phyloP scores from a whole-genome alignment of 2,329 filamentous ascomycete species.

The Dothideomycetes sp. region DNA sequence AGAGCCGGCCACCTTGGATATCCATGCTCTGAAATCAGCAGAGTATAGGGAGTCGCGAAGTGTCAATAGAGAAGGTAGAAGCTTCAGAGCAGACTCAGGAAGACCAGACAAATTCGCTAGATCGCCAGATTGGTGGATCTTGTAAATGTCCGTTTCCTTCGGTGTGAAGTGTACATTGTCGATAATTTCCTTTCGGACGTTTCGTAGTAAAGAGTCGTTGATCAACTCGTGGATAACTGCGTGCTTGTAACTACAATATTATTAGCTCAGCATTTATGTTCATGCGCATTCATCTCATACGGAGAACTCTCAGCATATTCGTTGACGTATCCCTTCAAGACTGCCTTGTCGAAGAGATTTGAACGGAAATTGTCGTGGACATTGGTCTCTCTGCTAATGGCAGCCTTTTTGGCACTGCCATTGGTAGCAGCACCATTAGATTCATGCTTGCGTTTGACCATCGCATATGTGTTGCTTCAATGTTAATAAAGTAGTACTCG shows the following conservation, averaged over 20 bases:
- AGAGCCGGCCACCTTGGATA: constrained; percentile 74
- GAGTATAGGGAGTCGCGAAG: constrained; percentile 96
- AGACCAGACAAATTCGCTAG: constrained; percentile 93
- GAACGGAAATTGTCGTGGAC: constrained; percentile 51
- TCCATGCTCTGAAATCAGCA: constrained; percentile 74
- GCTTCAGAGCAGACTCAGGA: constrained; percentile 71
- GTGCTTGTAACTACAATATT: constrained; percentile 74
- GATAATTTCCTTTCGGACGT: constrained; percentile 76
- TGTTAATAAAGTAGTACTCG: not conserved
- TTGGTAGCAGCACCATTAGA: constrained; percentile 15
- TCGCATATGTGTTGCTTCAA: not conserved
- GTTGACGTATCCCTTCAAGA: constrained; percentile 47
- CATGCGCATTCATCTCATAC: too few relatives aligned
- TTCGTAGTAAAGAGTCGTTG: constrained; percentile 68
- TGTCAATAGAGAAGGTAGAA: constrained; percentile 77
- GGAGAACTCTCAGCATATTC: constrained; percentile 55
- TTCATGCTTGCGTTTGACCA: constrained; percentile 31
- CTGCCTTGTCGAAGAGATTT: constrained; percentile 51
- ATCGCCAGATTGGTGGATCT: constrained; percentile 97
- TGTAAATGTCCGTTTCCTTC: constrained; percentile 99
- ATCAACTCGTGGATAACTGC: constrained; percentile 77
- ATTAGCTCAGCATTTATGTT: too few relatives aligned
- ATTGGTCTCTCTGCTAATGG: constrained; percentile 1
- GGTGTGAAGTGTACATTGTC: constrained; percentile 89
- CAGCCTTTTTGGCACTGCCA: constrained; percentile 26